phyloP scores from a whole-genome alignment of 1,139 yeast genomes.

The Nadsonia starkeyi-henricii region DNA sequence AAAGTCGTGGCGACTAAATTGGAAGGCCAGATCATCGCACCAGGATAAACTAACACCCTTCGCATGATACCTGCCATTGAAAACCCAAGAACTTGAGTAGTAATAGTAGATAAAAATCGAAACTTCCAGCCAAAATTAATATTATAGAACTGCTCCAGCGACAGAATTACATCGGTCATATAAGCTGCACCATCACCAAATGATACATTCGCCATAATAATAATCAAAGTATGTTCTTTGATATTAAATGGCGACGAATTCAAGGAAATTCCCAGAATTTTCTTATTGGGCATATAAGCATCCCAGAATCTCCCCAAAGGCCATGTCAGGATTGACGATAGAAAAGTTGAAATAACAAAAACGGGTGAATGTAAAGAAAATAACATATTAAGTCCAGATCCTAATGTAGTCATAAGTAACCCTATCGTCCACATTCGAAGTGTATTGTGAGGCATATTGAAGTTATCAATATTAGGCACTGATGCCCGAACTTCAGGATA shows the following conservation, averaged over 20 bases:
- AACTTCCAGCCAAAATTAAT: slow-evolving; percentile 38
- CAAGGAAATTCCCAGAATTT: slow-evolving; percentile 30
- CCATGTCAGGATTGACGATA: slow-evolving; percentile 47
- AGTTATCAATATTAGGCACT: slow-evolving; percentile 49
- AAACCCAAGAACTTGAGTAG: slow-evolving; percentile 51
- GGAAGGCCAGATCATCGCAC: slow-evolving; percentile 56
- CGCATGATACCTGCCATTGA: slow-evolving; percentile 49
- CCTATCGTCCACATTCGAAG: slow-evolving; percentile 48
- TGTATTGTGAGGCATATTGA: slow-evolving; percentile 42
- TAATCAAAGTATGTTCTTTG: slow-evolving; percentile 52
- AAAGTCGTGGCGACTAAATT: slow-evolving; percentile 31
- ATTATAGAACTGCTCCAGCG: slow-evolving; percentile 34
- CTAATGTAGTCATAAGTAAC: slow-evolving; percentile 39
- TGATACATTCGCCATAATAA: slow-evolving; percentile 46
- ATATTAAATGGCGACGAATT: slow-evolving; percentile 53
- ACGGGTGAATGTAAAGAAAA: slow-evolving; percentile 49
- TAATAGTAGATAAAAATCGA: slow-evolving; percentile 35
- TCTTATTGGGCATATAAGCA: slow-evolving; percentile 32
- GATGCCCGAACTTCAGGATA: slow-evolving; percentile 61
- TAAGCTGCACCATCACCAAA: slow-evolving; percentile 50
- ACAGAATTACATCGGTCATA: slow-evolving; percentile 44
- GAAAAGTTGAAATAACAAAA: slow-evolving; percentile 38
- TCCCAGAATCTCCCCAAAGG: slow-evolving; percentile 47
- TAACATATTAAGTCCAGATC: slow-evolving; percentile 45
- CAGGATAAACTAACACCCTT: slow-evolving; percentile 45